Base-by-base conservation (phyloP, 2,329 filamentous ascomycete species). In the Thielaviopsis ethacetica region DNA sequence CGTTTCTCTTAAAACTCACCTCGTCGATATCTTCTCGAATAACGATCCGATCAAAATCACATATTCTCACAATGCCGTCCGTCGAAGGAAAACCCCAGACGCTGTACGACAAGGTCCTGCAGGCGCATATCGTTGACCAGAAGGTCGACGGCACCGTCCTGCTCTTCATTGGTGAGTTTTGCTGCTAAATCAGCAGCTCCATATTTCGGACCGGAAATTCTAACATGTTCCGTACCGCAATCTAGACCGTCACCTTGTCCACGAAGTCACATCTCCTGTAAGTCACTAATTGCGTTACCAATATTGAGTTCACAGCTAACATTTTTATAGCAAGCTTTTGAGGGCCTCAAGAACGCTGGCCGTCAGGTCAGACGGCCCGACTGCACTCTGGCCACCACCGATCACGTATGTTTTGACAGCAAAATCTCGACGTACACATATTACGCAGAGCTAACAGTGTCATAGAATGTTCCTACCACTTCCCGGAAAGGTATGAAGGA, bases 181-280 rank as follows among this genome's bases (percentile, higher is more conserved):
- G n/a, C 15, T 15, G 24, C 22, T 53, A 12, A 57, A 24, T 49
- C 34, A 21, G 10, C 30, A 26, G 24, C 21, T 27, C 47, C 22
- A 21, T 22, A 22, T 24, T 27, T 55, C 49, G 34, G 26, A 38
- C 47, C 7, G 26, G 13, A 9, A 17, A 27, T 30, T 30, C 19
- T 57, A 21, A 60, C 54, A 5, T 7, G n/a, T n/a, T 17, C 21
- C 21, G 19, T 59, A 22, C 12, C 24, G 21, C 38, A 27, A 17
- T 47, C 21, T 55, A 91, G 89, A 95, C 74, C 82, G 93, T 71
- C 93, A 98, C 78, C 80, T 98, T 63, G 91, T 97, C 63, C 93
- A 98, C 71, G 93, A 98, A 78, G 93, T 98, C 70, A 98, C 93
- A 66, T 96, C 91, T 67, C 93, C 93, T 63, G 86, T 90, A 80